A percentile compares a stretch with the other conserved stretches of the same genome.
Conservation (phyloP, 495 filamentous ascomycete species). For the Sphaerosporella brunnea region DNA sequence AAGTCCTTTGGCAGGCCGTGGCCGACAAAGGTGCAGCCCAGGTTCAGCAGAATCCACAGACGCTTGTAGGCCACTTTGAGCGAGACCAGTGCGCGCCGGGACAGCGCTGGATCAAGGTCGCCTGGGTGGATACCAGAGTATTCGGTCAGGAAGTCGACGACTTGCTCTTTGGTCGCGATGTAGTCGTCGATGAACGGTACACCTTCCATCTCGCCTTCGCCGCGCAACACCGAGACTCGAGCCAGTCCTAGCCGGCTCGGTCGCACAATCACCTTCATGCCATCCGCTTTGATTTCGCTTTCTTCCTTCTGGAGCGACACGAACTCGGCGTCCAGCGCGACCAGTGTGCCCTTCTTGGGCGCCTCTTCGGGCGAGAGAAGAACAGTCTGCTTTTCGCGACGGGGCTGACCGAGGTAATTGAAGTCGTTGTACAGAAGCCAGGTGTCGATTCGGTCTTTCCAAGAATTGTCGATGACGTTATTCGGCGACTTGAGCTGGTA, state of each 20-base stretch:
- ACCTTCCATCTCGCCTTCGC: conserved; percentile 53
- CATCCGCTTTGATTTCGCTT: conserved; percentile 83
- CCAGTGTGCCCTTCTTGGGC: conserved; percentile 49
- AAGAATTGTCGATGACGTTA: conserved; percentile 61
- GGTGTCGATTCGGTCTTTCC: conserved; percentile 70
- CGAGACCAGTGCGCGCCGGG: conserved; percentile 61
- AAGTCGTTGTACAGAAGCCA: conserved; percentile 64
- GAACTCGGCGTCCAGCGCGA: conserved; percentile 91
- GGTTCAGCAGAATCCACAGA: conserved; percentile 86
- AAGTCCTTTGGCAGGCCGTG: conserved; percentile 89
- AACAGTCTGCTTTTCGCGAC: conserved; percentile 6
- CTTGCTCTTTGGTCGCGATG: conserved; percentile 69
- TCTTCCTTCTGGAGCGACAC: conserved; percentile 78
- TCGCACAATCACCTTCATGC: conserved; percentile 65
- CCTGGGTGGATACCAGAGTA: conserved; percentile 77
- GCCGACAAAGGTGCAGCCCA: conserved; percentile 84
- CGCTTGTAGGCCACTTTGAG: conserved; percentile 93
- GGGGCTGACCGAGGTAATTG: conserved; percentile 24
- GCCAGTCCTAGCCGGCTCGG: conserved; percentile 73
- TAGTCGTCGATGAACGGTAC: conserved; percentile 93
- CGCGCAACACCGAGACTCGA: conserved; percentile 72
- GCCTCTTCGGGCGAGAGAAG: conserved; percentile 33
- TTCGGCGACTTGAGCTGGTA: conserved; percentile 64
- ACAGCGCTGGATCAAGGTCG: conserved; percentile 58
- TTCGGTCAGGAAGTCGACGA: conserved; percentile 89